Base-by-base conservation (phyloP, 352 stramenopile species). In the Pythium biforme region DNA sequence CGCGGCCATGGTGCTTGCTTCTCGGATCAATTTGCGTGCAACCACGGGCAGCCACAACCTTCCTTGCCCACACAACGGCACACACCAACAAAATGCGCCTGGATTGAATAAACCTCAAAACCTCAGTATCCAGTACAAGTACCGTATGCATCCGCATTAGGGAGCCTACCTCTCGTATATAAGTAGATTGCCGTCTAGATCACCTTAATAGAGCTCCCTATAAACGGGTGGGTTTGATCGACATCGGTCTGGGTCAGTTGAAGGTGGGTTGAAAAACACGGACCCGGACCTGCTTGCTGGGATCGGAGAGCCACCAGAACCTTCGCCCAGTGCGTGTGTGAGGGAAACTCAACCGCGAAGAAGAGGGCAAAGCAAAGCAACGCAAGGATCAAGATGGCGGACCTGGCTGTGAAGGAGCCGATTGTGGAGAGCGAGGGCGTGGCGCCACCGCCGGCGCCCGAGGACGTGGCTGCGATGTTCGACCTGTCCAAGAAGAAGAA, bases 401-500 rank as follows among this genome's bases (percentile, higher is more conserved):
- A 90, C 76, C 68, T 81, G 49, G 73, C 70, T 19, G 75, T 86
- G 63, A 69, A 68, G 41, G 70, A 79, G 56, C 50, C 50, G 48
- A 70, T 66, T 23, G 76, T 80, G 47, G 54, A 73, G 37, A 74
- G 65, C 39, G 76, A 81, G 27, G 79, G 33, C 23, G 76, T 77
- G 19, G 68, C 70, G 41, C 68, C 79, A 50, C 76, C 83, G 41
- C 69, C 83, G 34, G 83, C 80, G 41, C 81, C 84, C 11, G 83
- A 92, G 54, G 89, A 98, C 56, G 76, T 98, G 33, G 80, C 95
- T 23, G 78, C 83, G 37, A 84, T 90, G 67, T 96, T 98, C 64
- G 90, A 98, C 70, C 57, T 97, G 55, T 89, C 88, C 74, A 90
- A 92, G 62, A 97, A 97, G 75, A 97, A 97, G 68, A 96, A 97